These are phyloP conservation scores for Cyberlindnera subsufficiens DNA, from an alignment of 805 yeast species.

Conservation along the genomic window DNA sequence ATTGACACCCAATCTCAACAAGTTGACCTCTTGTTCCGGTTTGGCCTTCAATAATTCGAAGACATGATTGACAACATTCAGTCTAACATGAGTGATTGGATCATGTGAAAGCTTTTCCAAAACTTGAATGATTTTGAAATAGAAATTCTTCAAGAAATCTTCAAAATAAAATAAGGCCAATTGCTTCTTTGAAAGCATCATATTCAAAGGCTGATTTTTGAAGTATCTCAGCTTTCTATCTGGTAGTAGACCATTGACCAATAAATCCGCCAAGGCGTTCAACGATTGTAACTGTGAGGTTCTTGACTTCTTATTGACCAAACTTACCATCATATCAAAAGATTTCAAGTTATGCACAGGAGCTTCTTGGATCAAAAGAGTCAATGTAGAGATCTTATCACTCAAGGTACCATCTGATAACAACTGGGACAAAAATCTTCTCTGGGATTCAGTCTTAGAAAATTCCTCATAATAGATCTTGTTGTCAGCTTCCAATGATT, in stretches of 20 bases:
- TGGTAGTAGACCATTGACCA: constrained; percentile 77
- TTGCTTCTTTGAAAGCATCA: constrained; percentile 42
- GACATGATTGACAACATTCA: constrained; percentile 68
- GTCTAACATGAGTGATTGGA: constrained; percentile 81
- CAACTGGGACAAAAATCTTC: constrained; percentile 82
- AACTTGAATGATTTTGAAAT: constrained; percentile 68
- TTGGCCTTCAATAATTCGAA: constrained; percentile 76
- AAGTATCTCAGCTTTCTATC: constrained; percentile 78
- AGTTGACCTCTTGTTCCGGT: constrained; percentile 95
- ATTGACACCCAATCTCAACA: constrained; percentile 83
- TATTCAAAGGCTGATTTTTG: constrained; percentile 58
- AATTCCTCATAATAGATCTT: constrained; percentile 65
- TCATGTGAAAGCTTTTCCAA: constrained; percentile 85
- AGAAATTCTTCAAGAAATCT: constrained; percentile 75
- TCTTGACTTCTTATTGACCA: constrained; percentile 87
- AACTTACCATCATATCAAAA: constrained; percentile 66
- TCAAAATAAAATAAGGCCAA: constrained; percentile 80
- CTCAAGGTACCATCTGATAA: constrained; percentile 87
- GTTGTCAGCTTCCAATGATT: constrained; percentile 64
- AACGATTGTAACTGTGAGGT: constrained; percentile 89
- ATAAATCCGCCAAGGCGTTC: constrained; percentile 83
- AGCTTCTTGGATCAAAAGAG: constrained; percentile 89
- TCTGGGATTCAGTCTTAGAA: constrained; percentile 71
- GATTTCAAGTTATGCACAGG: constrained; percentile 87
- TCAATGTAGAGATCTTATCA: constrained; percentile 93